Evolutionary conservation across 345 rosid species (phyloP), one percentile per base, ranked within the genome.

Genomic region (Orychophragmus violaceus): DNA sequence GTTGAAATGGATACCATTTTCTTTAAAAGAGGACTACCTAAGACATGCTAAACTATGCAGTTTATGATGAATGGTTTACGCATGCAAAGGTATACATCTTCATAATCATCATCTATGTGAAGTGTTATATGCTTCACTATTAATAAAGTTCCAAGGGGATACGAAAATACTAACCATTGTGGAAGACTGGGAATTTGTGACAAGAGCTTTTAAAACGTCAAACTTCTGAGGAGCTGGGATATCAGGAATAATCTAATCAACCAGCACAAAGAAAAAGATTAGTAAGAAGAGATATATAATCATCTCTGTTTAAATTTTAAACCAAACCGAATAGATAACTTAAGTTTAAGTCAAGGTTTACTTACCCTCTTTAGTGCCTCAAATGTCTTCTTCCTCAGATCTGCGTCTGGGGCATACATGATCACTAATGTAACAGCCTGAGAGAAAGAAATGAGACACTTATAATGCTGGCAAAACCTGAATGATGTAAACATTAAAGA

Each of bases 231-330:
- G 46, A 71, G 61, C 54, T 66, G 99, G 97, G 76, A 81, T 73
- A 77, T 90, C 93, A 76, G 86, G 87, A 41, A 88, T 65, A 68
- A 88, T 82, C 99, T 90, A 81, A 65, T 78, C 73, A 68, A 30
- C 29, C 21, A 70, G 16, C 42, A 74, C 63, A 18, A 2, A 29
- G 3, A 42, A 45, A 12, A 37, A 30, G 12, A 45, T 14, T 12
- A n/a, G 54, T 62, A 13, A 68, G 74, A 69, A 2, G 19, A 55
- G 4, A 62, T 10, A 8, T 16, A 29, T 30, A 8, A 9, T n/a
- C 6, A 33, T 29, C 42, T 52, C 37, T 51, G 17, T 19, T 7
- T 61, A 41, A 44, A 27, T 22, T 55, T 30, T 25, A 41, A 41
- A 66, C 36, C 48, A 59, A 51, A 29, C 55, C 5, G 1, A 42